Percentiles rank a stretch among this genome's conserved stretches.
Evolutionary conservation across 371 early-diverging fungal genomes (phyloP).

Genomic region (Saksenaea oblongispora): DNA sequence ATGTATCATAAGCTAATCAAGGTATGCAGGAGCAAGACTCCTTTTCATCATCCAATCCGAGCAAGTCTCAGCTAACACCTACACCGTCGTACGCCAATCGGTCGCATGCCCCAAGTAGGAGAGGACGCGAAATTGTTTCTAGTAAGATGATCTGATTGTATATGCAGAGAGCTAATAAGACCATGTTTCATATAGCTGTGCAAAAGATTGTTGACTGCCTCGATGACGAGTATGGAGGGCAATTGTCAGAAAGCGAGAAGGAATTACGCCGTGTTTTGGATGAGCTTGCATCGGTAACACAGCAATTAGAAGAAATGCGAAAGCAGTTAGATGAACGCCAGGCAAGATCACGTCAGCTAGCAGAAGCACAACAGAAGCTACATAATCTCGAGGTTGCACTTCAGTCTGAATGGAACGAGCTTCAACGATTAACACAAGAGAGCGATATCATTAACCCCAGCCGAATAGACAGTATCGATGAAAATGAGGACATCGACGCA

Average conservation of each 20-base stretch:
- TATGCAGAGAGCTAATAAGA: not conserved
- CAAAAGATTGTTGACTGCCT: conserved; percentile 72
- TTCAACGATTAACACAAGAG: conserved; percentile 19
- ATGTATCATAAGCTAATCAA: not conserved
- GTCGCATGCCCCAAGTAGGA: conserved; percentile 35
- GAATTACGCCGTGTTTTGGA: conserved; percentile 62
- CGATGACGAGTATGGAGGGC: conserved; percentile 65
- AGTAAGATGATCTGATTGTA: conserved; percentile 37
- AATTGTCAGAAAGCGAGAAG: conserved; percentile 60
- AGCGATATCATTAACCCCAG: not conserved
- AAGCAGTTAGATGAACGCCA: conserved; percentile 58
- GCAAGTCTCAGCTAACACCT: not conserved
- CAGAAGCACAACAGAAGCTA: conserved; percentile 59
- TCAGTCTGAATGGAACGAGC: conserved; percentile 26
- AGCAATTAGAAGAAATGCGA: conserved; percentile 68
- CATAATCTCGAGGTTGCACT: conserved; percentile 50
- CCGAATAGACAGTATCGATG: conserved; percentile 14
- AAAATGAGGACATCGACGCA: conserved; percentile 27
- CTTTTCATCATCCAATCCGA: not conserved
- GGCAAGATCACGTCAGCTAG: conserved; percentile 48
- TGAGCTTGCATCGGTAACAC: conserved; percentile 60
- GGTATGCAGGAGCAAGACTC: not conserved
- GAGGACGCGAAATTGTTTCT: conserved; percentile 56
- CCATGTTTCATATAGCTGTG: conserved; percentile 45
- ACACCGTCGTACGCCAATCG: conserved; percentile 12